These are phyloP conservation scores for Sonneratia caseolaris DNA, from an alignment of 345 rosid genomes.

Conservation along the genomic window DNA sequence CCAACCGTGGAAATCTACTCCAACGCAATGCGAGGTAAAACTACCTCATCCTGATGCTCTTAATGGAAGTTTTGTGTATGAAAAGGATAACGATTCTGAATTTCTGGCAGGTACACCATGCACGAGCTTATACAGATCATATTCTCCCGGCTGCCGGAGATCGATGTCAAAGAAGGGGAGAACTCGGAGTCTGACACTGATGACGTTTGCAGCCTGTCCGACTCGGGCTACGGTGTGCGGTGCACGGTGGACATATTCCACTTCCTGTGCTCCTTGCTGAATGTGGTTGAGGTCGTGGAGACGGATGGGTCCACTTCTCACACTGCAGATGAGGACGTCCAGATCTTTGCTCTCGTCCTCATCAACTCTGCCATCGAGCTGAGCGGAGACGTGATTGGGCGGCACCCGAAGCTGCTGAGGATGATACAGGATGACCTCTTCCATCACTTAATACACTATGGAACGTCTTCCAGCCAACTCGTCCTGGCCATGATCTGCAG, in stretches of 20 bases:
- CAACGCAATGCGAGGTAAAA: conserved; percentile 52
- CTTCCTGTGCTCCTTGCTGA: conserved; percentile 68
- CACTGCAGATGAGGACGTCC: conserved; percentile 64
- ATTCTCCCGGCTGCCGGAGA: conserved; percentile 53
- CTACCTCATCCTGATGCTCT: too few relatives aligned
- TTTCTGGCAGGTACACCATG: conserved; percentile 35
- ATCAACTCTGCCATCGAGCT: conserved; percentile 68
- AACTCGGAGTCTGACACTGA: conserved; percentile 61
- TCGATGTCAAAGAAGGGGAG: conserved; percentile 41
- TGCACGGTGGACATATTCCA: conserved; percentile 75
- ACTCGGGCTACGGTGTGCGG: conserved; percentile 53
- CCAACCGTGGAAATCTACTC: conserved; percentile 62
- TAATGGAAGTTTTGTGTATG: too few relatives aligned
- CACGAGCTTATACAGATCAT: conserved; percentile 74
- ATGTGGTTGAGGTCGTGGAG: conserved; percentile 61
- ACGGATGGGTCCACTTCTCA: conserved; percentile 41
- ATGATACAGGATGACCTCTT: conserved; percentile 81
- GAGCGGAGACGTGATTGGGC: conserved; percentile 69
- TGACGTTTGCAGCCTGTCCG: conserved; percentile 25
- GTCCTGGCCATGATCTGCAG: conserved; percentile 84
- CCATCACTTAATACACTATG: conserved; percentile 81
- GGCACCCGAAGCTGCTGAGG: conserved; percentile 60
- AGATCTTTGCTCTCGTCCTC: conserved; percentile 50
- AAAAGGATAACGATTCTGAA: not conserved
- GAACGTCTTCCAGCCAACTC: conserved; percentile 61